Base-by-base conservation (phyloP, 2,329 filamentous ascomycete genomes). In the Trichocomaceae sp. region DNA sequence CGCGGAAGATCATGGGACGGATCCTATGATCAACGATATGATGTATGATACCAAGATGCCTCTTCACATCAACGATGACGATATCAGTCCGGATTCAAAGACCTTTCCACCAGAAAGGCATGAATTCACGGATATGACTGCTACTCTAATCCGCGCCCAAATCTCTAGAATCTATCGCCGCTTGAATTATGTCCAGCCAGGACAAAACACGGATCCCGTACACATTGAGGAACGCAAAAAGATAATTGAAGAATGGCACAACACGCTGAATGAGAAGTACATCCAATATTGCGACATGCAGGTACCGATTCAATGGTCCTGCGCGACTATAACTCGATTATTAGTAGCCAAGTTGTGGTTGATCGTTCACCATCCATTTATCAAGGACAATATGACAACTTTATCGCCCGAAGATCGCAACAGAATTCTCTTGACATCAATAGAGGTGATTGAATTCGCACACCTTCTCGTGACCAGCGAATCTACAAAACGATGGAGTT, bases 341-440 rank as follows among this genome's bases (percentile, higher is more conserved):
- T 83, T 91, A 58, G 81, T 90, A 72, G 84, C 84, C 51, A 92
- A 90, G 70, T 83, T 90, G 75, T 88, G 85, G 73, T 77, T 93
- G 35, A 79, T 90, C 57, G 79, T 89, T 2, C 87, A 92, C 63
- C 84, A 92, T 61, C 87, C 87, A 0, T 79, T 86, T 63, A 82
- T 87, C 31, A 80, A 83, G 50, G 77, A 79, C 33, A 79, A 68
- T 37, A 59, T 83, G 23, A 69, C 75, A 8, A 77, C 76, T 23
- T 74, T 87, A 7, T 79, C 82, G 0, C 77, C 81, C 49, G 83
- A 84, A 47, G 81, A 82, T 8, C 82, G 83, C 55, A 81, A 89
- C 58, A 83, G 83, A 55, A 75, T 91, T 1, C 88, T 90, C 65
- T 72, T 85, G 22, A 86, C 85, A 0, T 84, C 86, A 2, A 79